Conservation (phyloP, 2,329 filamentous ascomycete genomes). For the Rutstroemia sydowiana region DNA sequence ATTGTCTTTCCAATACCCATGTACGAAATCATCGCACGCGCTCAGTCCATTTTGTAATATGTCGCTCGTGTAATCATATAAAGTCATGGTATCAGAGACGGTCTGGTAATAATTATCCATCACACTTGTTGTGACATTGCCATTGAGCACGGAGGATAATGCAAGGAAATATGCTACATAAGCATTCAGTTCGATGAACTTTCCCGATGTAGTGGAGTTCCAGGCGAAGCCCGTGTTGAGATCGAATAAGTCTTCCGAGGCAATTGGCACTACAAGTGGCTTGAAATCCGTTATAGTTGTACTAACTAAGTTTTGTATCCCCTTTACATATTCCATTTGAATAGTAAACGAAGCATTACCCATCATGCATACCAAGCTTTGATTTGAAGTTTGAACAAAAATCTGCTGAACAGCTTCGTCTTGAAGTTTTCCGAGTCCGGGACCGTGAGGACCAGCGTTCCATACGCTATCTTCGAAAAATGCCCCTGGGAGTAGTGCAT, state of each 20-base stretch:
- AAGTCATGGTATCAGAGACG: not conserved
- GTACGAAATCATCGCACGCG: not conserved
- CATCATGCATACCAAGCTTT: conserved; percentile 10
- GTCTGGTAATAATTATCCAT: not conserved
- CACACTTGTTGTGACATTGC: not conserved
- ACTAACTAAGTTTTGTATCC: not conserved
- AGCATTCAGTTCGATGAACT: not conserved
- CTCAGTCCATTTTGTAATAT: not conserved
- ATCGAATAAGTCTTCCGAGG: not conserved
- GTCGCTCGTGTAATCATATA: not conserved
- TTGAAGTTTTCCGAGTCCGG: not conserved
- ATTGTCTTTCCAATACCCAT: not conserved
- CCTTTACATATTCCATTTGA: conserved; percentile 6
- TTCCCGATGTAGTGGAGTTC: not conserved
- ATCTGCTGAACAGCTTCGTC: conserved; percentile 2
- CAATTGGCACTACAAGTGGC: not conserved
- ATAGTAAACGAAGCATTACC: conserved; percentile 16
- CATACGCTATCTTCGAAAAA: not conserved
- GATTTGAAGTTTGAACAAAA: conserved; percentile 11
- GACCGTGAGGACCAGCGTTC: not conserved
- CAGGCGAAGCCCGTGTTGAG: not conserved
- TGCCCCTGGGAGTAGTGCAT: not conserved
- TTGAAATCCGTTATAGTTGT: not conserved
- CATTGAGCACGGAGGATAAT: not conserved
- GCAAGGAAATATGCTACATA: not conserved